These are phyloP conservation scores for Ustilago shanxiensis DNA, from an alignment of 1,284 basidiomycete species.

Conservation along the genomic window DNA sequence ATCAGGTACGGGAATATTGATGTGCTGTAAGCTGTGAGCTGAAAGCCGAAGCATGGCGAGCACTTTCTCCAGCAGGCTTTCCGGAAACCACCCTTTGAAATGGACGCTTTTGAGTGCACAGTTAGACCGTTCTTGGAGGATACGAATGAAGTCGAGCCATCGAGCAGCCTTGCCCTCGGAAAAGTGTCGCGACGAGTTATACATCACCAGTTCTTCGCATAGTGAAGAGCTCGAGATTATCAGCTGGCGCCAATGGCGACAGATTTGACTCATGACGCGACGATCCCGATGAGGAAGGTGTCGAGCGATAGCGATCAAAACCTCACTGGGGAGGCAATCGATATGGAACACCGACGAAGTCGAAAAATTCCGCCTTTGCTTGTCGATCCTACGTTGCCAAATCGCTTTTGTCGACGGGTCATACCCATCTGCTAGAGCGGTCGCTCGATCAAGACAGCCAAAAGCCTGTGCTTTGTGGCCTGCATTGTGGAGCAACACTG, in stretches of 20 bases:
- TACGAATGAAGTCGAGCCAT: constrained; percentile 18
- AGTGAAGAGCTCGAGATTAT: constrained; percentile 6
- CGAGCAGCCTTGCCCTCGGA: neutral
- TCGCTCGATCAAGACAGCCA: constrained; percentile 26
- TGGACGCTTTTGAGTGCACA: constrained; percentile 20
- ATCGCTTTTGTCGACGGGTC: constrained; percentile 1
- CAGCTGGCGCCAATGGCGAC: constrained; percentile 17
- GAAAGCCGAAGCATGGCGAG: constrained; percentile 15
- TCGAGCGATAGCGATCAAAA: constrained; percentile 19
- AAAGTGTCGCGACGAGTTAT: neutral
- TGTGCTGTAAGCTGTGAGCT: constrained; percentile 11
- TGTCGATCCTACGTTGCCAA: constrained; percentile 21
- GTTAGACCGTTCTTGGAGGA: constrained; percentile 1
- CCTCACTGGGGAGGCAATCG: constrained; percentile 21
- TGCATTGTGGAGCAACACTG: constrained; percentile 17
- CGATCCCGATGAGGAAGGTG: constrained; percentile 1
- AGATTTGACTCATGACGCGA: constrained; percentile 19
- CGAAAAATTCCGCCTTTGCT: constrained; percentile 17
- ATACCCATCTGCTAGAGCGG: neutral
- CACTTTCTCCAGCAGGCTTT: neutral
- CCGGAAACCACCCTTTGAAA: neutral
- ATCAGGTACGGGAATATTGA: neutral
- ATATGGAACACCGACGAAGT: neutral
- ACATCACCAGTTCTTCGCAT: constrained; percentile 10
- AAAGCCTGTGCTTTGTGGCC: constrained; percentile 17